Evolutionary conservation across 2,329 filamentous ascomycete genomes (phyloP), one percentile per base, ranked within the genome.

Genomic region (Alternaria arborescens): DNA sequence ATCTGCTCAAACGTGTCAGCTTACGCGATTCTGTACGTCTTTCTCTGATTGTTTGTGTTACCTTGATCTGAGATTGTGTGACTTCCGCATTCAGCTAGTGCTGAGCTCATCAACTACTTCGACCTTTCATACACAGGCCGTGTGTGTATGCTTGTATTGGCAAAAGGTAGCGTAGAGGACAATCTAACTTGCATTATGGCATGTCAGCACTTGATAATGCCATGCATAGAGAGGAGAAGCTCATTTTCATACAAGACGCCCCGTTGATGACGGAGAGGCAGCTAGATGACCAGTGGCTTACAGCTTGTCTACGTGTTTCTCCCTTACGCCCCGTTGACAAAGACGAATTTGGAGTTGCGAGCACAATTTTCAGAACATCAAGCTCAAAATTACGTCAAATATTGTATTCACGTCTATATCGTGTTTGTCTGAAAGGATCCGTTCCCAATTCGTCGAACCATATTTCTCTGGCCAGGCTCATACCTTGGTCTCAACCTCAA

Each of bases 401-500:
- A 20, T 22, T 11, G 6, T n/a, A 24, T 22, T 7, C 3, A 8
- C 30, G 30, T 36, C 14, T 24, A n/a, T 7, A 24, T 22, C 8
- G n/a, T 20, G 8, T 16, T 22, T 2, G 1, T 12, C 6, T 2
- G 14, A 14, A 36, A 16, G 32, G 32, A 11, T 5, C 4, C 14
- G 1, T 48, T 34, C 4, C 18, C 22, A 11, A 16, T 24, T 18
- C 46, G 8, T 34, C 46, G n/a, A 24, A 2, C 3, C 10, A 48
- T 16, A 3, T 3, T 36, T 24, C 12, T 11, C 2, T 6, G 8
- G 10, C 14, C 16, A 48, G 40, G 6, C 22, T 58, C 22, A 69
- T 1, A 56, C 64, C 50, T 70, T 70, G 3, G 51, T 53, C 7
- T 68, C 61, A 3, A 67, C 42, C 20, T 64, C 60, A 4, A 66